These are phyloP conservation scores for Phoma sp. DNA, from an alignment of 2,329 filamentous ascomycete genomes.

Conservation along the genomic window DNA sequence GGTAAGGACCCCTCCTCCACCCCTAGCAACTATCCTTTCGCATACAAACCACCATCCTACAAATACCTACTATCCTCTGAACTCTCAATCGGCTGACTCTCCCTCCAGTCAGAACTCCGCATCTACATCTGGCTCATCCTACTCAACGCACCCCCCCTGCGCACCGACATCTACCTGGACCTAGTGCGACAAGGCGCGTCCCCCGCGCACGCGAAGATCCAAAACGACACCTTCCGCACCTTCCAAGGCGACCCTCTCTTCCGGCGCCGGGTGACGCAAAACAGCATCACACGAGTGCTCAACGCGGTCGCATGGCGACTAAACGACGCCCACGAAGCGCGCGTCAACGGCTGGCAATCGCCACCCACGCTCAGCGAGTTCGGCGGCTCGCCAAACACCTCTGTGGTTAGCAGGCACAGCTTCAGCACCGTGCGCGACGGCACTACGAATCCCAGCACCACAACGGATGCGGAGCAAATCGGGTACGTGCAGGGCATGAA, in stretches of 20 bases:
- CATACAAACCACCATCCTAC: neutral
- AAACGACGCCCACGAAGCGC: slow-evolving; percentile 74
- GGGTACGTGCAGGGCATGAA: slow-evolving; percentile 99
- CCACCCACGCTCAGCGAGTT: slow-evolving; percentile 57
- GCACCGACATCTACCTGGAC: slow-evolving; percentile 85
- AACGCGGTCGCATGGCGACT: slow-evolving; percentile 96
- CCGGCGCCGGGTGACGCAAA: slow-evolving; percentile 91
- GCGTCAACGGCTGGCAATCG: slow-evolving; percentile 58
- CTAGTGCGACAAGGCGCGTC: slow-evolving; percentile 93
- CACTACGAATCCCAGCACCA: slow-evolving; percentile 40
- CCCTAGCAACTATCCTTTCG: neutral
- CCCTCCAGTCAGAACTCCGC: slow-evolving; percentile 77
- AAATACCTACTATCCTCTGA: neutral
- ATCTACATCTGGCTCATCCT: slow-evolving; percentile 97
- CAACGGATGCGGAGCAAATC: slow-evolving; percentile 67
- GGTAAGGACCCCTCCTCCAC: slow-evolving; percentile 55
- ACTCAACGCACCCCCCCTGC: slow-evolving; percentile 82
- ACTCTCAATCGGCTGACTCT: too few species aligned
- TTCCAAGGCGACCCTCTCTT: slow-evolving; percentile 97
- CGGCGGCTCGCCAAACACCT: slow-evolving; percentile 56
- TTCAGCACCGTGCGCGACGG: slow-evolving; percentile 30
- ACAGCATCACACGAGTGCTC: slow-evolving; percentile 88
- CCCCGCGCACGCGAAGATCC: slow-evolving; percentile 94
- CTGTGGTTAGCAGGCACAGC: slow-evolving; percentile 42
- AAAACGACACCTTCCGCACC: slow-evolving; percentile 97